phyloP scores from a whole-genome alignment of 2,329 filamentous ascomycete species.

The Alternaria postmessia region DNA sequence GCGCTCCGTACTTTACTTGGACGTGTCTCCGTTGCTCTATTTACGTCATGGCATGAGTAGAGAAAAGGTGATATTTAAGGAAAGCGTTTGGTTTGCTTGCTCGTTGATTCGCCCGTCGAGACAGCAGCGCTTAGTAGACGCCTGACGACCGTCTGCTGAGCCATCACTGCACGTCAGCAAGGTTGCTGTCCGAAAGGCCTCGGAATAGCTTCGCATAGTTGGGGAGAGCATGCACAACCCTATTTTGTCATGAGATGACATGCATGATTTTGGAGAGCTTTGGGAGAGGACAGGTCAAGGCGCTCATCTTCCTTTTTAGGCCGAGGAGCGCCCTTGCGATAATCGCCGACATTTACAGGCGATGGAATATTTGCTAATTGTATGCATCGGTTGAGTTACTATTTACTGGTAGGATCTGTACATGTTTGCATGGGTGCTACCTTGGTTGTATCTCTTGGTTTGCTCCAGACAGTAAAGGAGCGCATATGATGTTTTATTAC shows the following conservation, averaged over 20 bases:
- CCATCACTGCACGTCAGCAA: neutral
- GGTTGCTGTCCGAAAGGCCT: neutral
- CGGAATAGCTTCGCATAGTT: neutral
- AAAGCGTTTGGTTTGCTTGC: neutral
- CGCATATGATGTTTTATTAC: neutral
- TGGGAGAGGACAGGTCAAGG: neutral
- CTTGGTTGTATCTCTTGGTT: neutral
- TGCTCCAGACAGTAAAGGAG: neutral
- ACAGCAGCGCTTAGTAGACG: constrained; percentile 9
- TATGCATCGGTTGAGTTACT: too few relatives aligned
- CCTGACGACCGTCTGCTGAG: neutral
- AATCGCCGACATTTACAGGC: neutral
- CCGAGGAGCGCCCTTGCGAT: neutral
- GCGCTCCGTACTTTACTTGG: too few relatives aligned
- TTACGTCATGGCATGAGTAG: neutral
- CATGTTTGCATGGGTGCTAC: neutral
- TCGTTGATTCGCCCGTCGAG: neutral
- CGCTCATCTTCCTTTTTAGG: neutral
- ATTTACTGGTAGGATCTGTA: neutral
- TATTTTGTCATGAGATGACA: neutral
- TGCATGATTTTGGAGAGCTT: neutral
- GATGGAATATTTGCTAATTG: neutral
- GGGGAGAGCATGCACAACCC: neutral
- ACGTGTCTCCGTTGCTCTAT: neutral
- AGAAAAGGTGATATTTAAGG: neutral